Conservation (phyloP, 2,329 filamentous ascomycete species). For the Dactylellina parvicollis region DNA sequence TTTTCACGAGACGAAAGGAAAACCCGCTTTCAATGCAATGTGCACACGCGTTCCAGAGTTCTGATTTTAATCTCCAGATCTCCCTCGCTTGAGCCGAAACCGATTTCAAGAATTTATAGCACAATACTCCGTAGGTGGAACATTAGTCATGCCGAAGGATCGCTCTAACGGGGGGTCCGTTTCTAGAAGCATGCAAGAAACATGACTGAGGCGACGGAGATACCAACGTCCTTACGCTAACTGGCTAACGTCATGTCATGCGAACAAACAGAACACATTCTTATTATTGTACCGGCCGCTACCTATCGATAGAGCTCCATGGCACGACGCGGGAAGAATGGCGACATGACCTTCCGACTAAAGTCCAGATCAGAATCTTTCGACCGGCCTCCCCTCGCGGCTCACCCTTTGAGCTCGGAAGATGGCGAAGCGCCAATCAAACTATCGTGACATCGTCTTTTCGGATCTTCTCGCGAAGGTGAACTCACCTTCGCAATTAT, state of each 20-base stretch:
- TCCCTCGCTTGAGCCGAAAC: slow-evolving; percentile 50
- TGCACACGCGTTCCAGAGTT: slow-evolving; percentile 8
- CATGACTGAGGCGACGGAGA: slow-evolving; percentile 47
- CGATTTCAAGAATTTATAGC: slow-evolving; percentile 48
- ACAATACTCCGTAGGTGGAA: slow-evolving; percentile 4
- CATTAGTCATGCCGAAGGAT: slow-evolving; percentile 49
- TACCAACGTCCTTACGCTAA: too few relatives aligned
- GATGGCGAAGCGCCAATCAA: slow-evolving; percentile 49
- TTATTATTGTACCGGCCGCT: slow-evolving; percentile 25
- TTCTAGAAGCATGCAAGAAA: slow-evolving; percentile 39
- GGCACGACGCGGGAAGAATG: slow-evolving; percentile 35
- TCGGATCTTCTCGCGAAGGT: slow-evolving; percentile 48
- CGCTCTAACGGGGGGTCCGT: slow-evolving; percentile 7
- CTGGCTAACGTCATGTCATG: not conserved
- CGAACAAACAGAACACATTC: not conserved
- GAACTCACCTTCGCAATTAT: slow-evolving; percentile 53
- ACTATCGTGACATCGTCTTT: slow-evolving; percentile 48
- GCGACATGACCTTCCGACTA: slow-evolving; percentile 27
- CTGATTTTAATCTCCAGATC: slow-evolving; percentile 32
- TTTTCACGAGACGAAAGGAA: slow-evolving; percentile 26
- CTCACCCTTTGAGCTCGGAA: slow-evolving; percentile 34
- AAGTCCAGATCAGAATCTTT: not conserved
- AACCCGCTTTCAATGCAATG: slow-evolving; percentile 28
- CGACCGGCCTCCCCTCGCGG: slow-evolving; percentile 12
- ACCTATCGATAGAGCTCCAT: slow-evolving; percentile 53